These are phyloP conservation scores for Ceratobasidium sp. DNA, from an alignment of 1,284 basidiomycete genomes.

Conservation along the genomic window DNA sequence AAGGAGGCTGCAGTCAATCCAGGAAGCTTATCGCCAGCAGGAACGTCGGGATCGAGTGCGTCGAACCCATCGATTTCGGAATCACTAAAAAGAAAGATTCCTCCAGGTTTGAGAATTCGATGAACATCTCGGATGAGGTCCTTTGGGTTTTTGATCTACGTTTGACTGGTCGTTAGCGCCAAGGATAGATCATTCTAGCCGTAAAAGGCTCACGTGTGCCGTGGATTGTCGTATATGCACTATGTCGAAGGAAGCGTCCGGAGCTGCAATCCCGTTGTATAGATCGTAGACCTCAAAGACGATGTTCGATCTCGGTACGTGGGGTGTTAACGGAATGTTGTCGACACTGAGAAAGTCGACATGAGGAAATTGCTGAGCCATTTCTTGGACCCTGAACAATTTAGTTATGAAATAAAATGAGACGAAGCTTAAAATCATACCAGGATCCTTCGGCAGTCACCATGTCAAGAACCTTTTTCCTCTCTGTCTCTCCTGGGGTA, in stretches of 20 bases:
- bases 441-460: neutral
- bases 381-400: neutral
- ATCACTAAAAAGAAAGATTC: constrained; percentile 1
- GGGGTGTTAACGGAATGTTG: neutral
- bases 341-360: constrained; percentile 1
- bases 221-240: neutral
- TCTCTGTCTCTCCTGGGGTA: neutral
- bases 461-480: neutral
- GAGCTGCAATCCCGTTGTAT: neutral
- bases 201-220: neutral
- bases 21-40: neutral
- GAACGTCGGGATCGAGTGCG: neutral
- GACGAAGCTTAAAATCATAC: neutral
- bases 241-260: neutral
- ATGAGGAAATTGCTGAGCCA: constrained; percentile 11
- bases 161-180: neutral
- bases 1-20: neutral
- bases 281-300: constrained; percentile 18
- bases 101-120: neutral
- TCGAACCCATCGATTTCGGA: neutral
- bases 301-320: neutral
- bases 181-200: neutral
- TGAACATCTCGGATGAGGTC: neutral
- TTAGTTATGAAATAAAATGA: neutral
- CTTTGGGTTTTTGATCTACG: neutral